Percentiles rank a stretch among this genome's conserved stretches.
These are phyloP conservation scores for Trametes coccinea DNA, from an alignment of 768 basidiomycete genomes.

Conservation along the genomic window DNA sequence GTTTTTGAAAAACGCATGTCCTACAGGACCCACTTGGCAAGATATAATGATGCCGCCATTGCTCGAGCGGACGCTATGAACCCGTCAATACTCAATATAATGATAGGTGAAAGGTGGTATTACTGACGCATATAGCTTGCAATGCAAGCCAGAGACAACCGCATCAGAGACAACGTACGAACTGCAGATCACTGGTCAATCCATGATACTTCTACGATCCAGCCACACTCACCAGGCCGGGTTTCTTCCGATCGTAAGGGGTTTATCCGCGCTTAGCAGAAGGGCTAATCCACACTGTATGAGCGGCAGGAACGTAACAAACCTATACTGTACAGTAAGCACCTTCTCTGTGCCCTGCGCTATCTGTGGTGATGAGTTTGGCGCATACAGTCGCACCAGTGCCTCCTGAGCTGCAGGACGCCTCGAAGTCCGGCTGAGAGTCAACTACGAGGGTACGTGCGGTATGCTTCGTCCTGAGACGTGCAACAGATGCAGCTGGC, in stretches of 20 bases:
- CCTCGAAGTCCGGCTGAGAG: neutral
- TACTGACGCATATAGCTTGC: slow-evolving; percentile 76
- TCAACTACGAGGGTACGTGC: slow-evolving; percentile 4
- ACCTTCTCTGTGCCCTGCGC: slow-evolving; percentile 71
- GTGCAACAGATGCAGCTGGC: neutral
- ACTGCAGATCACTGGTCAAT: slow-evolving; percentile 21
- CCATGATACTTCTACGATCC: neutral
- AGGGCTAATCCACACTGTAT: slow-evolving; percentile 45
- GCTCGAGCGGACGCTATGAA: slow-evolving; percentile 61
- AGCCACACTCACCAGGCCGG: slow-evolving; percentile 56
- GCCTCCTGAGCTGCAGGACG: neutral
- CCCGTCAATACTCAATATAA: no score
- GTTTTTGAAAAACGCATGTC: neutral
- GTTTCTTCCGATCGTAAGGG: slow-evolving; percentile 71
- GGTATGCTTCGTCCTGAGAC: neutral
- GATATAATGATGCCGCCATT: slow-evolving; percentile 75
- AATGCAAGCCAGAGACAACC: slow-evolving; percentile 70
- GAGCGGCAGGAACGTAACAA: neutral
- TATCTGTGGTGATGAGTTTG: slow-evolving; percentile 60
- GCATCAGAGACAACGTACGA: slow-evolving; percentile 65
- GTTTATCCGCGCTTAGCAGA: slow-evolving; percentile 58
- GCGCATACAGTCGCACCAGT: slow-evolving; percentile 57
- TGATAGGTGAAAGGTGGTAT: no score
- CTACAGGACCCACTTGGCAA: slow-evolving; percentile 56
- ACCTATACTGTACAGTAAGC: neutral